phyloP scores from a whole-genome alignment of 2,329 filamentous ascomycete genomes.

The Coniochaeta prunicola region DNA sequence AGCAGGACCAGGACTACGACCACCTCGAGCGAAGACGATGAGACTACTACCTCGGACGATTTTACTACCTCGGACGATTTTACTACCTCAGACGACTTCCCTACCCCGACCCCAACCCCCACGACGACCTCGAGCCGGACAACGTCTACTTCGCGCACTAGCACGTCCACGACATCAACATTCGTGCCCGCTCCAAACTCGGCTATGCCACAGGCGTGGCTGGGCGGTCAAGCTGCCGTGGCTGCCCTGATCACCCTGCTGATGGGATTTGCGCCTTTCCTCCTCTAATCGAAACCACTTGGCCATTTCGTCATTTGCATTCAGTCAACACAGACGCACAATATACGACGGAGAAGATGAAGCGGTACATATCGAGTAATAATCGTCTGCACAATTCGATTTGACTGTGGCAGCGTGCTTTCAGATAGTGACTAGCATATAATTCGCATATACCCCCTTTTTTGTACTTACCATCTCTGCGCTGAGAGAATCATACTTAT shows the following conservation, averaged over 20 bases:
- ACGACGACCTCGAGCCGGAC: not conserved
- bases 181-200: not conserved
- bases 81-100: not conserved
- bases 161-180: not conserved
- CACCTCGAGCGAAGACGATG: not conserved
- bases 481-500: not conserved
- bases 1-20: not conserved
- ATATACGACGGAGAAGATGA: not conserved
- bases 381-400: not conserved
- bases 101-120: not conserved
- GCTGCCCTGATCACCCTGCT: not conserved
- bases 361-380: not conserved
- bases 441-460: not conserved
- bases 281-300: not conserved
- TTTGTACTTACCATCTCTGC: not conserved
- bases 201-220: not conserved
- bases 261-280: not conserved
- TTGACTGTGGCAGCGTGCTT: too few species aligned
- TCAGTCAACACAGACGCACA: too few species aligned
- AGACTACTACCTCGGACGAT: not conserved
- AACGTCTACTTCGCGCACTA: not conserved
- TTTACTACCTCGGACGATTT: not conserved
- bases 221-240: not conserved
- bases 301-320: not conserved
- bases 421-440: not conserved